Evolutionary conservation across 805 yeast species (phyloP).

Genomic region (Sugiyamaella americana): DNA sequence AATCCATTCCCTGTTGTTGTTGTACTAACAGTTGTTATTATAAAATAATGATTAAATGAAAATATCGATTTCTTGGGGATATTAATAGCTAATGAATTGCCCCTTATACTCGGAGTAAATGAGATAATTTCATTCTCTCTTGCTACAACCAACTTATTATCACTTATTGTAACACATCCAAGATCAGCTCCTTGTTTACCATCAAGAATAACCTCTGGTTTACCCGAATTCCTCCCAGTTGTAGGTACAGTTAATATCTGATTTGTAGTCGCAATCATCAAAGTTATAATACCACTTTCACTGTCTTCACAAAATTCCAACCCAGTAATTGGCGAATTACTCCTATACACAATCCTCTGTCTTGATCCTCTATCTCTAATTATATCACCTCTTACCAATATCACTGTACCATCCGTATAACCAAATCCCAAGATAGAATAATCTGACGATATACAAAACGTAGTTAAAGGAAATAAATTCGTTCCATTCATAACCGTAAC

Average conservation of each 20-base stretch:
- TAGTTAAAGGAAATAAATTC: constrained; percentile 75
- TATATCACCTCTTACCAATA: constrained; percentile 81
- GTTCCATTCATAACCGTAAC: constrained; percentile 63
- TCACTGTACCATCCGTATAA: constrained; percentile 75
- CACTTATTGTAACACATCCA: constrained; percentile 27
- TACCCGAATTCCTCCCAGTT: constrained; percentile 69
- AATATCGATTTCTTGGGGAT: constrained; percentile 48
- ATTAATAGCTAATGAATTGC: constrained; percentile 49
- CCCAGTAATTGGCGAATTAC: constrained; percentile 76
- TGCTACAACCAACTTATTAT: constrained; percentile 55
- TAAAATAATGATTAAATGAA: constrained; percentile 47
- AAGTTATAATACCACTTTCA: constrained; percentile 31
- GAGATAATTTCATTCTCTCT: constrained; percentile 56
- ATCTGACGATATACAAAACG: constrained; percentile 48
- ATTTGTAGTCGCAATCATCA: constrained; percentile 72
- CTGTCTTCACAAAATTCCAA: constrained; percentile 45
- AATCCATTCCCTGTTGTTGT: constrained; percentile 31
- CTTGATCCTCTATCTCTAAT: constrained; percentile 84
- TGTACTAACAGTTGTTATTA: constrained; percentile 45
- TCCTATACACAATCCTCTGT: constrained; percentile 72
- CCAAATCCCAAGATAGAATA: constrained; percentile 69
- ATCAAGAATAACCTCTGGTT: constrained; percentile 47
- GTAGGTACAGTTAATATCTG: constrained; percentile 68
- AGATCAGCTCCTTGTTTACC: constrained; percentile 41
- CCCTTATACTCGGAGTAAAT: constrained; percentile 40